Percentiles rank a stretch among this genome's conserved stretches.
Evolutionary conservation across 352 stramenopile genomes (phyloP).

Genomic region (Phytophthora fragariae): DNA sequence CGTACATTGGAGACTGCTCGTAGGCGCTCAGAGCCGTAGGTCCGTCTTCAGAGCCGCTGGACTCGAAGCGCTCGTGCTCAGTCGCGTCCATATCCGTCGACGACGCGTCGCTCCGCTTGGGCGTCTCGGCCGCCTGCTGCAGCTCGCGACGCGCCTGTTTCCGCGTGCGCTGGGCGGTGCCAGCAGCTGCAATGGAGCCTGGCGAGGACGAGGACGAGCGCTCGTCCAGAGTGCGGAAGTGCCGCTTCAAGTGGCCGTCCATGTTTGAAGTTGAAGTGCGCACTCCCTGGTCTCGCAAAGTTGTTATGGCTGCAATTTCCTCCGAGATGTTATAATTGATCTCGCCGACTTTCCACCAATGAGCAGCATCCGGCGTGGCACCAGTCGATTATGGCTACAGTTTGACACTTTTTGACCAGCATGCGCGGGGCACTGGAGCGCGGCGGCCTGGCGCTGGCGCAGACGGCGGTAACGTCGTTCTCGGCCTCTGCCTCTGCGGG

Average conservation of each 20-base stretch:
- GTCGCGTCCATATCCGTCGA: conserved; percentile 4
- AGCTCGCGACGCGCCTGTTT: conserved; percentile 22
- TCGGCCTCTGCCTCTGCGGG: conserved; percentile 20
- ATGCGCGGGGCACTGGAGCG: conserved; percentile 63
- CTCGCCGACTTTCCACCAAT: not conserved
- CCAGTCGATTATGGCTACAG: conserved; percentile 17
- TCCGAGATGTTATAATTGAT: no score
- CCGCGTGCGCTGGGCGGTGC: conserved; percentile 11
- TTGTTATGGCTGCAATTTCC: no score
- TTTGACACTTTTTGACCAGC: not conserved
- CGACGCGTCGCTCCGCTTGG: conserved; percentile 1
- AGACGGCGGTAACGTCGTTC: conserved; percentile 81
- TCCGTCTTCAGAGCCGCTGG: not conserved
- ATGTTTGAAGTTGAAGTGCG: conserved; percentile 14
- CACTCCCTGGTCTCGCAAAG: no score
- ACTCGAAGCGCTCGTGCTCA: not conserved
- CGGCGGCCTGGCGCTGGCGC: conserved; percentile 56
- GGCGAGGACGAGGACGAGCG: not conserved
- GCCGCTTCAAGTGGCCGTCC: conserved; percentile 21
- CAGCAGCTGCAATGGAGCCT: conserved; percentile 13
- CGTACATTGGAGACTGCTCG: conserved; percentile 46
- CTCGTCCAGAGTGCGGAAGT: conserved; percentile 4
- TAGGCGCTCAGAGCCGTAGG: conserved; percentile 9
- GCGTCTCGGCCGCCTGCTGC: not conserved
- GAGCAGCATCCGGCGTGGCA: not conserved